phyloP scores from a whole-genome alignment of 2,329 filamentous ascomycete genomes.

The Coniochaeta hoffmannii region DNA sequence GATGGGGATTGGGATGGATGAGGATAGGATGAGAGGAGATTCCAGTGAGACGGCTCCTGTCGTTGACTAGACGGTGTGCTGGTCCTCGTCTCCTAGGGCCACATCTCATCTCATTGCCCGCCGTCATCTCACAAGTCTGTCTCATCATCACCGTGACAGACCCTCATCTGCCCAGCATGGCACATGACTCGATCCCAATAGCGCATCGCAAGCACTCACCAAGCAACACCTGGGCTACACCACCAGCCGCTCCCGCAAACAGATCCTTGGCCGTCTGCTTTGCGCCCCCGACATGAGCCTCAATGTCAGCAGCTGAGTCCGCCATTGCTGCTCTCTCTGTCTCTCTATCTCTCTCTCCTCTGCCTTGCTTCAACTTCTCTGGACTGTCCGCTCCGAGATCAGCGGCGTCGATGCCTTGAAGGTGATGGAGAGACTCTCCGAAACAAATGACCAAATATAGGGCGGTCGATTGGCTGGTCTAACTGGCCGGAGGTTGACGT shows the following conservation, averaged over 20 bases:
- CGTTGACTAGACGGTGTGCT: too few relatives aligned
- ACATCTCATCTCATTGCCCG: background rate
- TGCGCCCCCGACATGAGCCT: conserved; percentile 23
- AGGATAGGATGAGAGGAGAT: conserved; percentile 4
- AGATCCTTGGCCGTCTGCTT: conserved; percentile 77
- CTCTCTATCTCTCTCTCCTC: background rate
- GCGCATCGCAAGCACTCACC: conserved; percentile 53
- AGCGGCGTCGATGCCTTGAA: background rate
- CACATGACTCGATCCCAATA: background rate
- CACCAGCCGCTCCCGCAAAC: conserved; percentile 82
- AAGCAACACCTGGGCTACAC: conserved; percentile 87
- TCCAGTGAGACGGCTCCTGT: background rate
- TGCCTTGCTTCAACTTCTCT: background rate
- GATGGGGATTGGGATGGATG: conserved; percentile 1
- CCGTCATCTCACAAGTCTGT: background rate
- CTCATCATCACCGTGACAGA: background rate
- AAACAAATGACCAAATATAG: background rate
- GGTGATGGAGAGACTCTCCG: background rate
- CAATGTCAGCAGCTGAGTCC: conserved; percentile 27
- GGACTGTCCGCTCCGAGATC: background rate
- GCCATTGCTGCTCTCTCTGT: conserved; percentile 19
- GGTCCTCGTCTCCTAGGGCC: too few relatives aligned
- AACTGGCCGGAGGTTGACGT: background rate
- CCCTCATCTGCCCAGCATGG: background rate
- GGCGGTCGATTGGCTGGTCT: background rate